phyloP scores from a whole-genome alignment of 441 rosid species.

The Populus hybrid region DNA sequence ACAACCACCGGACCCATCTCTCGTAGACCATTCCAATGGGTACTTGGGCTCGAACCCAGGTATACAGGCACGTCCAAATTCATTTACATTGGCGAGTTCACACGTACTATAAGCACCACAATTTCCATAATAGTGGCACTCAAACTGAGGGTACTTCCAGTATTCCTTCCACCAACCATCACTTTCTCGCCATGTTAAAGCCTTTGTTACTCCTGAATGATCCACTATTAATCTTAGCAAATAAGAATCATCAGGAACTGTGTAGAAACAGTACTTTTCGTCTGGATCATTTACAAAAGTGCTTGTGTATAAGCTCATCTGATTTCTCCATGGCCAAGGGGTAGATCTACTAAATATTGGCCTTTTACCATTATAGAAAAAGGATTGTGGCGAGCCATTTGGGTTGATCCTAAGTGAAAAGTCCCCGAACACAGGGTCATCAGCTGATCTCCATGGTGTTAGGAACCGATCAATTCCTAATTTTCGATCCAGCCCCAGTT shows the following conservation, averaged over 20 bases:
- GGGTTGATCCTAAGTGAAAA: no score
- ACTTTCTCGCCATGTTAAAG: slow-evolving; percentile 18
- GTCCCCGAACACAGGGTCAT: no score
- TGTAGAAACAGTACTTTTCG: not conserved
- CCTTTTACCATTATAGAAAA: no score
- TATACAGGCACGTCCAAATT: slow-evolving; percentile 29
- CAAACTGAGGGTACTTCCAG: slow-evolving; percentile 3
- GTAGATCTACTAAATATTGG: no score
- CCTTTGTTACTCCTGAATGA: not conserved
- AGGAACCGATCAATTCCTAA: no score
- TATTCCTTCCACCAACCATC: slow-evolving; percentile 19
- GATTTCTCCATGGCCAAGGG: no score
- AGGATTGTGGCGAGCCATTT: no score
- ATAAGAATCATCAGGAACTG: slow-evolving; percentile 2
- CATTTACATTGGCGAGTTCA: not conserved
- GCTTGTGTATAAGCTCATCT: no score
- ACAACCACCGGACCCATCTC: slow-evolving; percentile 19
- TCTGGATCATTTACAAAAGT: no score
- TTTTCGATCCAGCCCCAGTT: no score
- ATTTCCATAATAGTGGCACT: not conserved
- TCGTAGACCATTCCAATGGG: not conserved
- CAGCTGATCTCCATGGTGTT: no score
- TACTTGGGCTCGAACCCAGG: slow-evolving; percentile 26
- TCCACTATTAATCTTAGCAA: slow-evolving; percentile 15
- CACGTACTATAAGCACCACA: slow-evolving; percentile 35